These are phyloP conservation scores for Puccinia horiana DNA, from an alignment of 1,284 basidiomycete genomes.

Conservation along the genomic window DNA sequence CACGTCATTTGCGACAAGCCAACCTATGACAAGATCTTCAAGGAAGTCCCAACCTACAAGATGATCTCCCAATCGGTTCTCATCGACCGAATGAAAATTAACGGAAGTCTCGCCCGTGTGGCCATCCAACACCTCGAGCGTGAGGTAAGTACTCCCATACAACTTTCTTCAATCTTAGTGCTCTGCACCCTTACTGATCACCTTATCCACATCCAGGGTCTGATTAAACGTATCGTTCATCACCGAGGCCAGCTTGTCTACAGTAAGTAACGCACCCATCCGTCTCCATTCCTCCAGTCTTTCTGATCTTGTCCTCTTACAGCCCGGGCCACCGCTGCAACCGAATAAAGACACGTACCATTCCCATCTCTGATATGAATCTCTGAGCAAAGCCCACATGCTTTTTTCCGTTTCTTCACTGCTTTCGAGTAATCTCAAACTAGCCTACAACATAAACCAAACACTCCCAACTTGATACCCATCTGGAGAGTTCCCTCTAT, in stretches of 20 bases:
- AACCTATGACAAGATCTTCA: conserved; percentile 91
- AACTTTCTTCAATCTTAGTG: neutral
- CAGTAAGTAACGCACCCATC: conserved; percentile 63
- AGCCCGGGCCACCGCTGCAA: conserved; percentile 47
- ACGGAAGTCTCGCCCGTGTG: conserved; percentile 88
- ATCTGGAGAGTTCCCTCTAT: no score
- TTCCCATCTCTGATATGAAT: neutral
- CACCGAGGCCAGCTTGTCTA: conserved; percentile 92
- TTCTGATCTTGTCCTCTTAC: neutral
- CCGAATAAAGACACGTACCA: conserved; percentile 26
- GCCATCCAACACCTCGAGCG: conserved; percentile 92
- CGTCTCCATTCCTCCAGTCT: neutral
- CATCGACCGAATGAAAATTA: conserved; percentile 95
- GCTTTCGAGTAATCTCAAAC: neutral
- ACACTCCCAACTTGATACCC: neutral
- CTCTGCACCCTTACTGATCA: neutral
- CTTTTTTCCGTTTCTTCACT: neutral
- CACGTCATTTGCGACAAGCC: conserved; percentile 73
- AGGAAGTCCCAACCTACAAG: conserved; percentile 99
- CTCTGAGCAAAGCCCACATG: conserved; percentile 1
- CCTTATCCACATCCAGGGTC: conserved; percentile 51
- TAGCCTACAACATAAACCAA: neutral
- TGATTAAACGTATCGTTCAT: conserved; percentile 96
- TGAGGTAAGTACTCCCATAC: conserved; percentile 66
- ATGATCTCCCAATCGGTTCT: conserved; percentile 93